Base-by-base conservation (phyloP, 1,284 basidiomycete genomes). In the Ganoderma boninense region DNA sequence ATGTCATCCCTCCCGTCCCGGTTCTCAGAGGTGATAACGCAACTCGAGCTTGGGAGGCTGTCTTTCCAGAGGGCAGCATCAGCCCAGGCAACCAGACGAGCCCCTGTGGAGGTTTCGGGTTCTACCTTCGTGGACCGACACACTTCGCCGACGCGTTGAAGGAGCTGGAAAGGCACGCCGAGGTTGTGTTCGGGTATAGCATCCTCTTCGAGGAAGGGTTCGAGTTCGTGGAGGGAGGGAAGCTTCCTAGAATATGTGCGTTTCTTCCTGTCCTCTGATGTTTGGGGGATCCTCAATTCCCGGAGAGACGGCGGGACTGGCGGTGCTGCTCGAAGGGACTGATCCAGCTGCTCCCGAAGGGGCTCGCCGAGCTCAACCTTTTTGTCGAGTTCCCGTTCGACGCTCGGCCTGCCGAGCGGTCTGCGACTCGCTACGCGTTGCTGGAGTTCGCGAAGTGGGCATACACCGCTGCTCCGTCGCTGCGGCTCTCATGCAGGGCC, bases 191-290 rank as follows among this genome's bases (percentile, higher is more conserved):
- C 75, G 85, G 86, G 69, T 91, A 91, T 74, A 84, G 87, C 2
- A 83, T 92, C 74, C 86, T 89, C 83, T 85, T 92, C 49, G 80
- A 89, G 71, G 76, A 82, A 0, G 87, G 81, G 0, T 92, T 88
- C 84, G 84, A 87, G 49, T 92, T 87, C 85, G 82, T 81, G 14
- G 88, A 88, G 74, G 90, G 90, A 32, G 90, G 90, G 10, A 92
- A 92, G 76, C 79, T 91, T 2, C 90, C 90, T 46, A 90, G 90
- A 4, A 80, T 89, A 5, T 91, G 90, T 90, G 73, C 78, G 89
- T 81, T 13, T 26, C 66, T 40, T 59, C 56, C 23, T 18, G 29
- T 18, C 49, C 7, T 57, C 62, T 44, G 60, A 29, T 1, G 18
- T 2, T 44, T 8, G 2, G 18, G 26, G 26, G 16, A 29, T 29